Percentiles rank a stretch among this genome's conserved stretches.
Conservation (phyloP, 768 basidiomycete genomes). For the Thelephora aurantiotincta region DNA sequence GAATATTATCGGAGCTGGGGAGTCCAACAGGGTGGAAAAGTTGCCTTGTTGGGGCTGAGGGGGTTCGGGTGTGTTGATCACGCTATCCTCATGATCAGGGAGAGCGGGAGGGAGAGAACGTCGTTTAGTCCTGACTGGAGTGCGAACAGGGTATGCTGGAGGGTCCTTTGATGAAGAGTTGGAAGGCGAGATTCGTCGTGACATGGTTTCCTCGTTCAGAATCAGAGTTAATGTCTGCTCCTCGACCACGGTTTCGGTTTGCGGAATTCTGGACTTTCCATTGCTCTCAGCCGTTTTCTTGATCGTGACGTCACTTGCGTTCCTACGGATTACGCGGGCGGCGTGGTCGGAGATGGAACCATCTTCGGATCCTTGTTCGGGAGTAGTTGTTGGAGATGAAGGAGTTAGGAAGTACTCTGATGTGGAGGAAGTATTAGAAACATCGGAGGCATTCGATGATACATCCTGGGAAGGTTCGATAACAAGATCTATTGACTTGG, state of each 20-base stretch:
- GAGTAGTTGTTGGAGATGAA: slow-evolving; percentile 41
- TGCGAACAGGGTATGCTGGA: slow-evolving; percentile 58
- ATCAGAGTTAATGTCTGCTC: slow-evolving; percentile 21
- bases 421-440: slow-evolving; percentile 27
- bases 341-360: slow-evolving; percentile 10
- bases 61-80: slow-evolving; percentile 11
- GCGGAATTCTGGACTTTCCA: slow-evolving; percentile 18
- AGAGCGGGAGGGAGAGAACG: slow-evolving; percentile 86
- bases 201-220: slow-evolving; percentile 14
- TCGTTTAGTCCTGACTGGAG: slow-evolving; percentile 89
- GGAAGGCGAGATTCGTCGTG: slow-evolving; percentile 12
- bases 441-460: slow-evolving; percentile 14
- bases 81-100: slow-evolving; percentile 26
- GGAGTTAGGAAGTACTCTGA: slow-evolving; percentile 30
- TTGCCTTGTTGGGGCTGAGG: slow-evolving; percentile 29
- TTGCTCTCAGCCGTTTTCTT: slow-evolving; percentile 21
- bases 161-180: slow-evolving; percentile 22
- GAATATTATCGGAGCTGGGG: slow-evolving; percentile 73
- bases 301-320: slow-evolving; percentile 46
- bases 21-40: slow-evolving; percentile 46
- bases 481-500: not conserved
- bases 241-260: slow-evolving; percentile 38
- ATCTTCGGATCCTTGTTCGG: slow-evolving; percentile 25
- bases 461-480: slow-evolving; percentile 8
- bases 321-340: slow-evolving; percentile 26